Evolutionary conservation across 176 grass and related monocot species (phyloP).

Genomic region (Eragrostis nindensis): DNA sequence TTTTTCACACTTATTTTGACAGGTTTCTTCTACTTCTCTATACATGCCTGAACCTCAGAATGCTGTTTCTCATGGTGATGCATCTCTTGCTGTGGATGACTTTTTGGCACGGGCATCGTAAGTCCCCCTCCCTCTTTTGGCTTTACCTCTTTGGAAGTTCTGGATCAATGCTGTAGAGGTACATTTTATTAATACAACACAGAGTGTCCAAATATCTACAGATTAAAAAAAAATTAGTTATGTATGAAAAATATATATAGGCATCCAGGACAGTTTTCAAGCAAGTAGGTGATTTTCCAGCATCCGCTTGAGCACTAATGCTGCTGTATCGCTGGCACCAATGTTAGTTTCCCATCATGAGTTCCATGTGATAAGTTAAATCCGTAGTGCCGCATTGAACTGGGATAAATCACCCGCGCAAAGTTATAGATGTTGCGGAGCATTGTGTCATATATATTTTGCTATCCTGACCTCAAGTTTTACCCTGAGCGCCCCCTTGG

Average conservation of each 20-base stretch:
- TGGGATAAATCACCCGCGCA: not conserved
- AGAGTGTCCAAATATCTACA: slow-evolving; percentile 8
- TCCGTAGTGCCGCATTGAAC: slow-evolving; percentile 1
- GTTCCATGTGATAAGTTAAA: not conserved
- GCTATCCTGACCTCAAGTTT: not conserved
- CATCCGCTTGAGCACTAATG: slow-evolving; percentile 14
- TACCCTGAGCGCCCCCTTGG: no score
- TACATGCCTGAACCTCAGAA: slow-evolving; percentile 88
- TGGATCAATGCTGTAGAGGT: slow-evolving; percentile 16
- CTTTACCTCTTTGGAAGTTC: slow-evolving; percentile 23
- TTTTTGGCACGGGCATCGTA: slow-evolving; percentile 70
- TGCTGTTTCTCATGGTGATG: slow-evolving; percentile 91
- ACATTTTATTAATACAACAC: slow-evolving; percentile 23
- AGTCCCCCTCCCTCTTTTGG: not conserved
- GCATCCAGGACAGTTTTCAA: slow-evolving; percentile 16
- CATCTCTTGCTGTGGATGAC: slow-evolving; percentile 80
- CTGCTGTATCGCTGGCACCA: not conserved
- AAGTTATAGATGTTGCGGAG: not conserved
- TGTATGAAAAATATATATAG: not conserved
- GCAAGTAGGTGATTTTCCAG: not conserved
- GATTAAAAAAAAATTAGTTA: slow-evolving; percentile 9
- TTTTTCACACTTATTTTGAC: not conserved
- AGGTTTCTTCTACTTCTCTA: slow-evolving; percentile 71
- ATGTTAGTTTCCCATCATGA: slow-evolving; percentile 5
- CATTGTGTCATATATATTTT: slow-evolving; percentile 20